A percentile compares a stretch with the other conserved stretches of the same genome.
phyloP scores from a whole-genome alignment of 805 yeast species.

The Debaryomyces tyrocola region DNA sequence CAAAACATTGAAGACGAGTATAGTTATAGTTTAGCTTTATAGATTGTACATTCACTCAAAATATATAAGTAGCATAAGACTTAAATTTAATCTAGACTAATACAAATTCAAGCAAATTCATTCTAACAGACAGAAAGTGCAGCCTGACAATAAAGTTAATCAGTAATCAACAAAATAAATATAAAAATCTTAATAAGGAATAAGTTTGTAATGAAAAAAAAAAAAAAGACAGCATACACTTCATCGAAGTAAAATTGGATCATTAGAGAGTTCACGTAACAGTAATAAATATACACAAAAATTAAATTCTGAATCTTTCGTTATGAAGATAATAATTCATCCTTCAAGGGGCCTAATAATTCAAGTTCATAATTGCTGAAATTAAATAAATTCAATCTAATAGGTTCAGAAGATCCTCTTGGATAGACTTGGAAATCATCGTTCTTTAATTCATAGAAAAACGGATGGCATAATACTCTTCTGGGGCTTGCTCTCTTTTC shows the following conservation, averaged over 20 bases:
- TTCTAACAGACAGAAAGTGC: too few relatives aligned
- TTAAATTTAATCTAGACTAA: too few relatives aligned
- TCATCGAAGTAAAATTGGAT: neutral
- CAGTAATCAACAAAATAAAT: neutral
- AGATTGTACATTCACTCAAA: constrained; percentile 10
- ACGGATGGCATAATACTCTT: constrained; percentile 81
- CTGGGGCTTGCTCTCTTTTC: constrained; percentile 76
- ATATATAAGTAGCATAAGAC: neutral
- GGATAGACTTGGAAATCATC: constrained; percentile 53
- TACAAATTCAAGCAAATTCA: too few relatives aligned
- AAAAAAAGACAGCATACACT: neutral
- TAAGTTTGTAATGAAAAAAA: neutral
- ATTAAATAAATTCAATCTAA: constrained; percentile 55
- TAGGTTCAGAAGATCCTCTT: constrained; percentile 46
- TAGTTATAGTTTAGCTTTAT: constrained; percentile 84
- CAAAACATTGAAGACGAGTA: constrained; percentile 96
- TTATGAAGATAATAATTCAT: constrained; percentile 23
- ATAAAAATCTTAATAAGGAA: too few relatives aligned
- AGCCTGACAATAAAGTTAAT: neutral
- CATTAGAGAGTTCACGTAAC: too few relatives aligned
- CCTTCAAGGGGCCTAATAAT: constrained; percentile 41
- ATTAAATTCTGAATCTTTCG: too few relatives aligned
- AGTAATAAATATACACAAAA: too few relatives aligned
- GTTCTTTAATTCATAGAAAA: constrained; percentile 81
- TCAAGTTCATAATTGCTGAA: constrained; percentile 69